A percentile compares a stretch with the other conserved stretches of the same genome.
Conservation (phyloP, 192 early-diverging fungal species). For the Backusella circina region DNA sequence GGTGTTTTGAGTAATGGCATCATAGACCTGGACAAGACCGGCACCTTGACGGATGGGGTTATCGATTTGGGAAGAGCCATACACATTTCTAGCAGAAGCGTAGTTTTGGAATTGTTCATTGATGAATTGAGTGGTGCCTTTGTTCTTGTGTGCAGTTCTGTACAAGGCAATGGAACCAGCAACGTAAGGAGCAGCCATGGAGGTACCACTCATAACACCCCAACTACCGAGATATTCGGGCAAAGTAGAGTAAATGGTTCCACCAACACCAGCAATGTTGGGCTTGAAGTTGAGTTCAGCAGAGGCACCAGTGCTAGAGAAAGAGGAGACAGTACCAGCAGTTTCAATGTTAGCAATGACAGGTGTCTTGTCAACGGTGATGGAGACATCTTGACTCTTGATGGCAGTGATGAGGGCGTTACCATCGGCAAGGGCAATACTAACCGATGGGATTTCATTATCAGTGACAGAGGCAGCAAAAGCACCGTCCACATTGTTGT, state of each 20-base stretch:
- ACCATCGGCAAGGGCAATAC: constrained; percentile 51
- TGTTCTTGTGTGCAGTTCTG: constrained; percentile 29
- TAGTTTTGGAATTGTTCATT: constrained; percentile 34
- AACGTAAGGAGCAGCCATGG: constrained; percentile 60
- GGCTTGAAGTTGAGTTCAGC: constrained; percentile 59
- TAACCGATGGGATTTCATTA: constrained; percentile 48
- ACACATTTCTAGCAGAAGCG: not conserved
- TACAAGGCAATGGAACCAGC: constrained; percentile 49
- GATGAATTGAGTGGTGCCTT: constrained; percentile 23
- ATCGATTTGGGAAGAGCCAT: constrained; percentile 4
- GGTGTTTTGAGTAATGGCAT: constrained; percentile 35
- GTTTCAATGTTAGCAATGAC: constrained; percentile 39
- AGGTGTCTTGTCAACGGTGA: constrained; percentile 45
- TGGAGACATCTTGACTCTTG: constrained; percentile 33
- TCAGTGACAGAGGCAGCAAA: constrained; percentile 27
- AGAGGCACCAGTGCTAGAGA: constrained; percentile 72
- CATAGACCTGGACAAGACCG: constrained; percentile 49
- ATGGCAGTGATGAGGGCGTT: constrained; percentile 44
- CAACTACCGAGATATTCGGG: constrained; percentile 43
- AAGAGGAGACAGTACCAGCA: constrained; percentile 66
- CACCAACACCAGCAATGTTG: constrained; percentile 49
- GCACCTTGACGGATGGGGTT: constrained; percentile 46
- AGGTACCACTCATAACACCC: constrained; percentile 47
- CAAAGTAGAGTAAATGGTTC: constrained; percentile 46
- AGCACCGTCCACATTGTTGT: constrained; percentile 43